Percentiles rank a stretch among this genome's conserved stretches.
Evolutionary conservation across 495 filamentous ascomycete species (phyloP).

Genomic region (Staphylotrichum tortipilum): DNA sequence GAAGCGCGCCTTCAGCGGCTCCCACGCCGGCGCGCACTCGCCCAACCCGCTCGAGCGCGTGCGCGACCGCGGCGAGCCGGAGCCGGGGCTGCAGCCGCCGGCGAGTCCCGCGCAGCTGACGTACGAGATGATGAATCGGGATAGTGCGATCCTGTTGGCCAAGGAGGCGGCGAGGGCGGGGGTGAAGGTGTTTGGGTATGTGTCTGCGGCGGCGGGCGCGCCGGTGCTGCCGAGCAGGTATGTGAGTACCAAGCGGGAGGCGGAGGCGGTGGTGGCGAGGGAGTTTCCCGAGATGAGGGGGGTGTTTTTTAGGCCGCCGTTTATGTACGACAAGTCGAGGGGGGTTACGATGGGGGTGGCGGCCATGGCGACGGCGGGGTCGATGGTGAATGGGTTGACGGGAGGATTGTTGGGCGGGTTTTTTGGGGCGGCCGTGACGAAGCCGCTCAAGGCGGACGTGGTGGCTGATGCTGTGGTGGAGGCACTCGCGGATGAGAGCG

Average conservation of each 20-base stretch:
- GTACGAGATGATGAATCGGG: constrained; percentile 97
- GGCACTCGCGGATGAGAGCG: constrained; percentile 58
- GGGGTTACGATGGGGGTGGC: constrained; percentile 80
- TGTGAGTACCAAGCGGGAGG: constrained; percentile 85
- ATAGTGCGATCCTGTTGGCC: constrained; percentile 74
- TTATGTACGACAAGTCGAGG: constrained; percentile 80
- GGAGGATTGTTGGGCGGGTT: constrained; percentile 65
- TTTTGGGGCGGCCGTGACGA: constrained; percentile 70
- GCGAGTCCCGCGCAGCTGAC: constrained; percentile 70
- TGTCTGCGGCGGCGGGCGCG: constrained; percentile 80
- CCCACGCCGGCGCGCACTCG: constrained; percentile 41
- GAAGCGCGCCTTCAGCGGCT: constrained; percentile 55
- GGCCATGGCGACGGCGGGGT: constrained; percentile 55
- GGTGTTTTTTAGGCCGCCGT: constrained; percentile 76
- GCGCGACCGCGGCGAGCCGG: constrained; percentile 23
- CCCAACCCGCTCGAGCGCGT: constrained; percentile 56
- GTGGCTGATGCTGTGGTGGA: constrained; percentile 82
- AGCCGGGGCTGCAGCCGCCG: constrained; percentile 42
- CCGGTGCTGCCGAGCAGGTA: constrained; percentile 77
- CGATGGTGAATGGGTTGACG: constrained; percentile 61
- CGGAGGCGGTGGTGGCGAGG: constrained; percentile 67
- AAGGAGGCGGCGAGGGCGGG: constrained; percentile 59
- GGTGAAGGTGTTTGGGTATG: constrained; percentile 67
- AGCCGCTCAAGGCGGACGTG: constrained; percentile 75
- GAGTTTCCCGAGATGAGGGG: constrained; percentile 64